phyloP scores from a whole-genome alignment of 2,329 filamentous ascomycete species.

The Graphiopsis chlorocephala region DNA sequence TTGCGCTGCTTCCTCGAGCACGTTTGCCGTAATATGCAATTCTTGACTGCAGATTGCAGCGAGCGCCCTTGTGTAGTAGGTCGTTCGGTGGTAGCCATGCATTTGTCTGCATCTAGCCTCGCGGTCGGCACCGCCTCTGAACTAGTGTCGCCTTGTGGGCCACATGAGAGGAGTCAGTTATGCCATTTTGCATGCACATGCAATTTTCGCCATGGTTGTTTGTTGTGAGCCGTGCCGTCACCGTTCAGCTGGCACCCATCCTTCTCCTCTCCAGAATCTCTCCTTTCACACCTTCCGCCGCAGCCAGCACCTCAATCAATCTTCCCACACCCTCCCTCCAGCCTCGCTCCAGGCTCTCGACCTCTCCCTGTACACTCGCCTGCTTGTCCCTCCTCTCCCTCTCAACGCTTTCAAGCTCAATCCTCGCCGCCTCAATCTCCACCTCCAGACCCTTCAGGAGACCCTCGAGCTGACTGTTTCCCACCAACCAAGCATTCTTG shows the following conservation, averaged over 20 bases:
- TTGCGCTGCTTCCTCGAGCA: not conserved
- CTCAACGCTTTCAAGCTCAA: slow-evolving; percentile 71
- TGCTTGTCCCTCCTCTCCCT: slow-evolving; percentile 67
- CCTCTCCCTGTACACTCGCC: slow-evolving; percentile 68
- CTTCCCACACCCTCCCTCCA: slow-evolving; percentile 78
- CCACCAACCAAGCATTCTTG: slow-evolving; percentile 87
- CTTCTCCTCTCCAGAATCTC: slow-evolving; percentile 65
- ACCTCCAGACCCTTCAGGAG: slow-evolving; percentile 67
- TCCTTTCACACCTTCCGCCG: slow-evolving; percentile 67
- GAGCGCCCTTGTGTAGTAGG: not conserved
- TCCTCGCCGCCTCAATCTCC: slow-evolving; percentile 67
- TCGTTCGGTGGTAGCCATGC: not conserved
- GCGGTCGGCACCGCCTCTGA: not conserved
- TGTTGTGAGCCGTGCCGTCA: not conserved
- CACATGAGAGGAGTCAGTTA: not conserved
- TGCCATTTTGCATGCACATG: not conserved
- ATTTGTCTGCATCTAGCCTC: not conserved
- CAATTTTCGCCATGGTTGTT: not conserved
- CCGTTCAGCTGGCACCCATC: slow-evolving; percentile 31
- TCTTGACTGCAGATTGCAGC: not conserved
- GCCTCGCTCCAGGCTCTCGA: slow-evolving; percentile 68
- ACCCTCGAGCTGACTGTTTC: slow-evolving; percentile 76
- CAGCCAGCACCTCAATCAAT: slow-evolving; percentile 83
- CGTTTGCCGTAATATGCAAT: not conserved
- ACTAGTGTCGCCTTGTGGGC: not conserved